Evolutionary conservation across 768 basidiomycete species (phyloP).

Genomic region (Kwoniella sp.): DNA sequence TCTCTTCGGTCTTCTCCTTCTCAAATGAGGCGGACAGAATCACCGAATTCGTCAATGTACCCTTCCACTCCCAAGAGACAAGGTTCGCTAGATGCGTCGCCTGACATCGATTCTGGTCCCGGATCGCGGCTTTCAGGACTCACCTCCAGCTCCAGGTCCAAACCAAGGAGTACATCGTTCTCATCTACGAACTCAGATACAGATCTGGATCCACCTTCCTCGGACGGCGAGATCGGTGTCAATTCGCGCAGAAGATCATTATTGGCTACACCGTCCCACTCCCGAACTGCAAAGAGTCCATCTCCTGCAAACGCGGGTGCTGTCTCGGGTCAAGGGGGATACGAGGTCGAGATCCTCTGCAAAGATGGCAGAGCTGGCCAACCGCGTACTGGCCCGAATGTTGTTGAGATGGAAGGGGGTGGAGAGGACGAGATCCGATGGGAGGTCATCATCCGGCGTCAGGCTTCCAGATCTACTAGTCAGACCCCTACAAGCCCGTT

Average conservation of each 20-base stretch:
- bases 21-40: background rate
- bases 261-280: conserved; percentile 12
- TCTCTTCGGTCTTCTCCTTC: conserved; percentile 2
- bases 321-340: conserved; percentile 6
- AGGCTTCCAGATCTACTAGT: background rate
- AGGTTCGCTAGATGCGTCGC: conserved; percentile 18
- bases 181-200: conserved; percentile 15
- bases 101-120: background rate
- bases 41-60: background rate
- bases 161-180: conserved; percentile 7
- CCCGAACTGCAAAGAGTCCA: background rate
- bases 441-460: conserved; percentile 60
- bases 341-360: conserved; percentile 33
- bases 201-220: conserved; percentile 12
- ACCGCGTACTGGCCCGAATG: background rate
- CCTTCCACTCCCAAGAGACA: conserved; percentile 7
- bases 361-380: conserved; percentile 13
- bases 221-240: conserved; percentile 20
- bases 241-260: conserved; percentile 7
- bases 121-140: no score
- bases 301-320: background rate
- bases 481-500: conserved; percentile 17
- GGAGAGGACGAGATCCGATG: conserved; percentile 62
- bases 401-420: background rate
- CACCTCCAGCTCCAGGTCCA: background rate